Conservation (phyloP, 257 asterid species). For the Nicotiana paniculata region DNA sequence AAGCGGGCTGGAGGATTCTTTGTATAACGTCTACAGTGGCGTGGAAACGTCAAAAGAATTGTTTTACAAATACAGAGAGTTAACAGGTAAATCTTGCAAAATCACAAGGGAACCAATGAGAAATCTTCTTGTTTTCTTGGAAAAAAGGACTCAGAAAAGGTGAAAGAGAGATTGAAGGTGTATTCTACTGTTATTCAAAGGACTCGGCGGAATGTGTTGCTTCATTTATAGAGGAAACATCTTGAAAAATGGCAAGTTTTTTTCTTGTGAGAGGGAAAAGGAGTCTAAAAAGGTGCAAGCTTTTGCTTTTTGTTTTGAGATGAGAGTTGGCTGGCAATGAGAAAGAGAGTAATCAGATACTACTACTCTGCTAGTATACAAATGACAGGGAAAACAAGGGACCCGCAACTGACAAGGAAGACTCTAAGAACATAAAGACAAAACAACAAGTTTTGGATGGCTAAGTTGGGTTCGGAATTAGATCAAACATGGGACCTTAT, state of each 20-base stretch:
- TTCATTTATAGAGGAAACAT: background rate
- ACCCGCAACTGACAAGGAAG: background rate
- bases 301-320: slow-evolving; percentile 7
- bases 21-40: no score
- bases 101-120: no score
- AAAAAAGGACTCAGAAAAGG: no score
- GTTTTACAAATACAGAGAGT: no score
- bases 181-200: background rate
- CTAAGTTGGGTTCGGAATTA: slow-evolving; percentile 16
- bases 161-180: background rate
- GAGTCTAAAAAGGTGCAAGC: background rate
- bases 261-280: background rate
- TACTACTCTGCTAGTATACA: background rate
- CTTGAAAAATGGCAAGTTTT: background rate
- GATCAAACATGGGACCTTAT: slow-evolving; percentile 19
- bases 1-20: no score
- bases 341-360: background rate
- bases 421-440: slow-evolving; percentile 15
- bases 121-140: no score
- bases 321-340: slow-evolving; percentile 11
- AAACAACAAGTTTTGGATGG: slow-evolving; percentile 22
- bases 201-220: background rate
- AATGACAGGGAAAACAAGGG: background rate
- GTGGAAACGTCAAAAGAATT: no score
- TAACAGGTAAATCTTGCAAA: background rate